These are phyloP conservation scores for Annulohypoxylon truncatum DNA, from an alignment of 2,329 filamentous ascomycete genomes.

Conservation along the genomic window DNA sequence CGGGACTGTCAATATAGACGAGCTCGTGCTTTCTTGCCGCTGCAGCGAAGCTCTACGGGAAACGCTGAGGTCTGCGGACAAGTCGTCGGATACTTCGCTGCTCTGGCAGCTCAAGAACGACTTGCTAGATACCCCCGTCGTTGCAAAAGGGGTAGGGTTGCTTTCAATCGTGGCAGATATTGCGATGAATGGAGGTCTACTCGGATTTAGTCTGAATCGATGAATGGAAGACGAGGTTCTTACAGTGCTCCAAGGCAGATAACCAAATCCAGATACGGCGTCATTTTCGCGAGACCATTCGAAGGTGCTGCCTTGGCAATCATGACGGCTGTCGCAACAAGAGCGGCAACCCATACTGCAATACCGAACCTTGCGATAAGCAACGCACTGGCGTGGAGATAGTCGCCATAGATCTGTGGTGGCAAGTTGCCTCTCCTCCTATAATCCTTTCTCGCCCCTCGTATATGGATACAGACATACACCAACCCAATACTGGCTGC, in stretches of 20 bases:
- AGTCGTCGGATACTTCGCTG: slow-evolving; percentile 44
- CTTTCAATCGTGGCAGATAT: slow-evolving; percentile 49
- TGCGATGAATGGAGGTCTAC: slow-evolving; percentile 46
- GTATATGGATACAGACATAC: slow-evolving; percentile 49
- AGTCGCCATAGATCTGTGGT: slow-evolving; percentile 47
- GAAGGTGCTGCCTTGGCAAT: slow-evolving; percentile 39
- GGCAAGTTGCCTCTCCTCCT: slow-evolving; percentile 39
- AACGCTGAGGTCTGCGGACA: slow-evolving; percentile 43
- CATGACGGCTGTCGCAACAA: slow-evolving; percentile 48
- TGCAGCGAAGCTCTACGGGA: slow-evolving; percentile 45
- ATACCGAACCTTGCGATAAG: slow-evolving; percentile 48
- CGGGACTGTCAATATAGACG: slow-evolving; percentile 42
- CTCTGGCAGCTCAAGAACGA: slow-evolving; percentile 45
- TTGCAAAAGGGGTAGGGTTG: slow-evolving; percentile 47
- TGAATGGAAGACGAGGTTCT: slow-evolving; percentile 14
- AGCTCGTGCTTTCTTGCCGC: slow-evolving; percentile 40
- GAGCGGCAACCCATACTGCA: slow-evolving; percentile 47
- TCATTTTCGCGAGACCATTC: slow-evolving; percentile 42
- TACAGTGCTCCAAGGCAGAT: slow-evolving; percentile 50
- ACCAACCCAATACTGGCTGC: slow-evolving; percentile 44
- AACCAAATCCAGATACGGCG: slow-evolving; percentile 49
- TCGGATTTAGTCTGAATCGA: slow-evolving; percentile 5
- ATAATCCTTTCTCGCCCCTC: slow-evolving; percentile 45
- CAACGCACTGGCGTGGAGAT: slow-evolving; percentile 48
- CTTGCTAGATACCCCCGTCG: slow-evolving; percentile 41